These are phyloP conservation scores for Aureobasidium sp. DNA, from an alignment of 2,329 filamentous ascomycete genomes.

Conservation along the genomic window DNA sequence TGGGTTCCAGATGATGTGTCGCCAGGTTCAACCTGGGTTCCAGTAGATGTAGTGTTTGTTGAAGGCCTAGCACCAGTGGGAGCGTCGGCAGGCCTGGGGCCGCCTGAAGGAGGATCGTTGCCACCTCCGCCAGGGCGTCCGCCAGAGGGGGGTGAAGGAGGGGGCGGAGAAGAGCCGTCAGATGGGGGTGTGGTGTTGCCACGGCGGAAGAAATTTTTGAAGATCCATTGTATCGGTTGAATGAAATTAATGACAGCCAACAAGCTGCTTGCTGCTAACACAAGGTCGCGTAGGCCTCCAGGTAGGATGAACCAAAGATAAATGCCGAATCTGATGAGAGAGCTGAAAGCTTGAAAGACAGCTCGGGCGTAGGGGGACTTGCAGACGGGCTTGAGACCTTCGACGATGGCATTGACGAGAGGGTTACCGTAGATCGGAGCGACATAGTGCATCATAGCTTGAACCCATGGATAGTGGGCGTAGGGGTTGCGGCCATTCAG, in stretches of 20 bases:
- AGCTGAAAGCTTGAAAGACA: background rate
- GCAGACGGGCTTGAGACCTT: background rate
- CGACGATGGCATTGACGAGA: background rate
- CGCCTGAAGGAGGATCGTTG: background rate
- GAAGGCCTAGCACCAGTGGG: no score
- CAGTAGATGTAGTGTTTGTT: background rate
- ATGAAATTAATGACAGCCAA: no score
- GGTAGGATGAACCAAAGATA: background rate
- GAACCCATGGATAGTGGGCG: background rate
- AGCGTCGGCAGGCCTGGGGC: background rate
- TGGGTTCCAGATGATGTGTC: background rate
- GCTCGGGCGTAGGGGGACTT: background rate
- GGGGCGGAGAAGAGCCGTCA: background rate
- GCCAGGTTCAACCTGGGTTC: background rate
- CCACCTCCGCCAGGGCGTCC: background rate
- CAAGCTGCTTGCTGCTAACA: no score
- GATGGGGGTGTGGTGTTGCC: background rate
- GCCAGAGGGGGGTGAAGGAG: background rate
- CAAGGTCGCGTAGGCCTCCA: no score
- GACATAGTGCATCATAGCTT: background rate
- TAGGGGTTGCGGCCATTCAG: background rate
- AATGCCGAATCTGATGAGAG: background rate
- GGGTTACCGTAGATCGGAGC: background rate
- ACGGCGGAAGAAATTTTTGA: background rate
- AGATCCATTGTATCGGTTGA: no score